A percentile compares a stretch with the other conserved stretches of the same genome.
Evolutionary conservation across 176 grass and related monocot species (phyloP).

Genomic region (Hordeum marinum): DNA sequence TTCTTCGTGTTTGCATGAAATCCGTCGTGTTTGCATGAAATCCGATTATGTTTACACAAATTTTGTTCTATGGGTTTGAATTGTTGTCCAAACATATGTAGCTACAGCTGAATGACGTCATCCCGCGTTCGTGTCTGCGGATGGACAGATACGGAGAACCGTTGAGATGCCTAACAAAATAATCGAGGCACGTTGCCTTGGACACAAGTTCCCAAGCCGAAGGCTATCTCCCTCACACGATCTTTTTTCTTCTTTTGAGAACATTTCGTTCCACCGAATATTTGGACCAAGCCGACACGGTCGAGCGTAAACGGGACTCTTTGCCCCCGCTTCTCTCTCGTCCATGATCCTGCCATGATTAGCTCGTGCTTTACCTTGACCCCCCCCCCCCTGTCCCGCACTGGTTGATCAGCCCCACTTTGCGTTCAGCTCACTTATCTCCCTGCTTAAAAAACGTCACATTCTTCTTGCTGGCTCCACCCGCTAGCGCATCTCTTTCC

Average conservation of each 20-base stretch:
- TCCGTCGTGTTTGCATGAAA: no score
- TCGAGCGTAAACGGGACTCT: neutral
- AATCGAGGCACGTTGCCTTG: neutral
- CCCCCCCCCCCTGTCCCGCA: neutral
- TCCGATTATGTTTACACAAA: no score
- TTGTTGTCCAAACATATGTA: no score
- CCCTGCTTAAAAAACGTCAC: neutral
- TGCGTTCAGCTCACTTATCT: slow-evolving; percentile 36
- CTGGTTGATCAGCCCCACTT: slow-evolving; percentile 38
- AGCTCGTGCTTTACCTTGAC: slow-evolving; percentile 4
- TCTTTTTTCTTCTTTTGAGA: neutral
- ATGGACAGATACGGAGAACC: no score
- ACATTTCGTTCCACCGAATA: neutral
- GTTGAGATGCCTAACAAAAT: no score
- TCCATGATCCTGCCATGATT: slow-evolving; percentile 18
- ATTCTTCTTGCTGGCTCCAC: neutral
- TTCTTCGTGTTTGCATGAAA: no score
- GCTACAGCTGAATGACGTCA: no score
- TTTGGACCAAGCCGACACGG: neutral
- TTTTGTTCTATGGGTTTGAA: no score
- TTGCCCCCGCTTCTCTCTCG: neutral
- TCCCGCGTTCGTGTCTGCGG: no score
- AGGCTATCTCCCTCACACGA: neutral
- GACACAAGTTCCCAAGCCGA: neutral
- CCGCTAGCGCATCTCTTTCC: neutral